These are phyloP conservation scores for Calocera cornea DNA, from an alignment of 768 basidiomycete genomes.

Conservation along the genomic window DNA sequence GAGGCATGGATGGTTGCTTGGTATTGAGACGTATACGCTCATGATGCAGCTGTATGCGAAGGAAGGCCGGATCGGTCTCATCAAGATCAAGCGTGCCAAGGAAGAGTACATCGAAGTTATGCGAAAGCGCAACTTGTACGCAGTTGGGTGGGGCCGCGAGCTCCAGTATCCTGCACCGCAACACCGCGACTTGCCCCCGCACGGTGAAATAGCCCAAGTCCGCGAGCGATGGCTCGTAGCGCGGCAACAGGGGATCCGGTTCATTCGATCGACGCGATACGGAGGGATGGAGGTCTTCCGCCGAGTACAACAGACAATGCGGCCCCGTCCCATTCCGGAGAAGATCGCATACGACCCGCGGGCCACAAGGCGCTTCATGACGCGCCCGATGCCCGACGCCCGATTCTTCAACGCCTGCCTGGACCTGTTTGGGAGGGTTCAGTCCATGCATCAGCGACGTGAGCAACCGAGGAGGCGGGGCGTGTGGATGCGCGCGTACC, in stretches of 20 bases:
- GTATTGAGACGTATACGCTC: constrained; percentile 52
- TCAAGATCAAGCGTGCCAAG: neutral
- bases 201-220: neutral
- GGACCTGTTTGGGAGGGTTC: constrained; percentile 28
- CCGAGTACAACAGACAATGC: neutral
- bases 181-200: neutral
- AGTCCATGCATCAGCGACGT: constrained; percentile 8
- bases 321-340: neutral
- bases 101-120: neutral
- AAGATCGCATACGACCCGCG: neutral
- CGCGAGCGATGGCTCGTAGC: neutral
- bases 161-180: neutral
- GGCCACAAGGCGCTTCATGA: constrained; percentile 9
- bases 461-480: neutral
- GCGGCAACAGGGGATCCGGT: constrained; percentile 17
- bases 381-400: constrained; percentile 38
- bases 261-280: constrained; percentile 29
- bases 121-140: neutral
- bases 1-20: constrained; percentile 46
- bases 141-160: constrained; percentile 2
- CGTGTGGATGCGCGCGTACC: no score
- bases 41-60: constrained; percentile 50
- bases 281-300: constrained; percentile 21
- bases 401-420: constrained; percentile 55
- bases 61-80: constrained; percentile 12